Evolutionary conservation across 345 rosid species (phyloP), one percentile per base, ranked within the genome.

Genomic region (Hypericum perforatum): DNA sequence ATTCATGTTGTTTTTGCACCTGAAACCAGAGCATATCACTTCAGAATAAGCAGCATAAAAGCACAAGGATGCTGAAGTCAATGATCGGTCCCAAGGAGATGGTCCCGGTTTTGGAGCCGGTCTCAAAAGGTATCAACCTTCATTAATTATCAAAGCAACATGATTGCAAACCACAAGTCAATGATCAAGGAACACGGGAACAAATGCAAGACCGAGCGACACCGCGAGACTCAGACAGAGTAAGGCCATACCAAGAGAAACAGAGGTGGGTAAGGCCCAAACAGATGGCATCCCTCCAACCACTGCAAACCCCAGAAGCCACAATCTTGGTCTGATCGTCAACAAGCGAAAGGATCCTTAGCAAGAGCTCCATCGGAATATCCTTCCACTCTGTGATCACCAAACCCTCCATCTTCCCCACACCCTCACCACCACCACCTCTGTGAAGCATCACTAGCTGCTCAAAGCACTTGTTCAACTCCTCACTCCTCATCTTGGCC

Each of bases 1-100:
- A 78, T 83, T 85, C 98, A 92, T 85, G 73, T 65, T 80, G 55
- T 70, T 81, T 58, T 71, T 81, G 76, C 95, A 81, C 96, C 98
- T 92, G 60, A 22, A 60, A 50, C 56, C 36, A 52, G 16, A 43
- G 57, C 10, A 10, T 29, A 43, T 3, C 32, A 22, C 32, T 22
- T 22, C 4, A 22, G 32, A 22, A 22, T 22, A 22, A 22, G 32
- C 32, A 22, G 32, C 32, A 22, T 22, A 22, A 22, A 22, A 22
- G 32, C 32, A 22, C 32, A 4, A 22, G 4, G 32, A 22, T 22
- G 32, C 32, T 4, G 32, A 22, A 22, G 4, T 22, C 32, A n/a
- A n/a, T n/a, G n/a, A n/a, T n/a, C n/a, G n/a, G n/a, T n/a, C n/a
- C n/a, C n/a, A n/a, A n/a, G n/a, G n/a, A n/a, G n/a, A n/a, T n/a